Conservation (phyloP, 2,329 filamentous ascomycete species). For the Raffaelea ambrosiae region DNA sequence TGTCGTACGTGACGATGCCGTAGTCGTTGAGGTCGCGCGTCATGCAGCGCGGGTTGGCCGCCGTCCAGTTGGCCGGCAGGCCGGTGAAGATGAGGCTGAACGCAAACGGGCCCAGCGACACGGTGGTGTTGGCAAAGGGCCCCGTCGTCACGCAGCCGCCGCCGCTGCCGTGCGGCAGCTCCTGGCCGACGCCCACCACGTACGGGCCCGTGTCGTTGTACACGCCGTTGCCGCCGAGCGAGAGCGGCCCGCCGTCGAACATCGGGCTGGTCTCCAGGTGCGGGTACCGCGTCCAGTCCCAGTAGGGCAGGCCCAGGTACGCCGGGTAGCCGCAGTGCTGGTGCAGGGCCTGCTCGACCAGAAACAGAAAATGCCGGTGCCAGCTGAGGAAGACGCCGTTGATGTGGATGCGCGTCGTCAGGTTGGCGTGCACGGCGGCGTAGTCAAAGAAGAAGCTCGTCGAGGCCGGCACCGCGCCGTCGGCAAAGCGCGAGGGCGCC, state of each 20-base stretch:
- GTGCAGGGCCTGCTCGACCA: conserved; percentile 21
- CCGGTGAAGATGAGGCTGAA: no score
- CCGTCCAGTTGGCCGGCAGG: conserved; percentile 18
- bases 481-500: not conserved
- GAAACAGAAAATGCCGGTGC: conserved; percentile 31
- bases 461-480: no score
- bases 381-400: conserved; percentile 30
- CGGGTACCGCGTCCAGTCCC: conserved; percentile 41
- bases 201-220: conserved; percentile 20
- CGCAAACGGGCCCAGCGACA: conserved; percentile 24
- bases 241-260: conserved; percentile 45
- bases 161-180: conserved; percentile 37
- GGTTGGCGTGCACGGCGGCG: conserved; percentile 28
- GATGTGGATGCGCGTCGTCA: conserved; percentile 20
- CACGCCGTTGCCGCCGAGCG: conserved; percentile 38
- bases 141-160: conserved; percentile 44
- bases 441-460: conserved; percentile 18
- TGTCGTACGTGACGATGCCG: conserved; percentile 22
- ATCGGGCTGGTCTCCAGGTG: conserved; percentile 38
- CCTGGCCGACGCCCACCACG: conserved; percentile 19
- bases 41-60: conserved; percentile 35
- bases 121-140: conserved; percentile 29
- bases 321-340: conserved; percentile 33
- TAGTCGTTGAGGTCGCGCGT: conserved; percentile 28
- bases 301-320: conserved; percentile 34